Conservation (phyloP, 129 eudicot species). For the Flaveria sonorensis region DNA sequence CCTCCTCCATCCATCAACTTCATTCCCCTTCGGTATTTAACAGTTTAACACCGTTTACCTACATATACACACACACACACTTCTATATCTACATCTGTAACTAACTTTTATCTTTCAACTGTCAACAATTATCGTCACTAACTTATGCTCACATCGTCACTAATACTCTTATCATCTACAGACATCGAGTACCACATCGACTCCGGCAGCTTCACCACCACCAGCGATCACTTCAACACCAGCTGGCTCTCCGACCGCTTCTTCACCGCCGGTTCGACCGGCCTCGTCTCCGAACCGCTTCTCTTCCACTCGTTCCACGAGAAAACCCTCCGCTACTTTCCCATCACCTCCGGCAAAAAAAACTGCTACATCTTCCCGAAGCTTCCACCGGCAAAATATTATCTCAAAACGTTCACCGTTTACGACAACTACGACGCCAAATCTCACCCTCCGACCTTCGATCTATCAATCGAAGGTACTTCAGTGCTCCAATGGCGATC, state of each 20-base stretch:
- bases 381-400: constrained; percentile 51
- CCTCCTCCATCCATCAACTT: constrained; percentile 35
- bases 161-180: constrained; percentile 17
- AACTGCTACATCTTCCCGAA: constrained; percentile 83
- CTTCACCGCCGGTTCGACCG: constrained; percentile 72
- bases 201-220: constrained; percentile 67
- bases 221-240: constrained; percentile 65
- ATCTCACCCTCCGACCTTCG: constrained; percentile 74
- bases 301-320: constrained; percentile 59
- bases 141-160: constrained; percentile 10
- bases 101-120: constrained; percentile 10
- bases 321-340: constrained; percentile 84
- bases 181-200: constrained; percentile 74
- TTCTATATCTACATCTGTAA: not conserved
- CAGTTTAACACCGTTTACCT: constrained; percentile 2
- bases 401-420: constrained; percentile 74
- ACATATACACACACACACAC: not conserved
- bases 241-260: constrained; percentile 92
- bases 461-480: constrained; percentile 74
- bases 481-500: constrained; percentile 79
- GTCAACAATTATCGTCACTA: not conserved
- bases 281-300: constrained; percentile 89
- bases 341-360: constrained; percentile 77
- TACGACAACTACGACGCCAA: constrained; percentile 91
- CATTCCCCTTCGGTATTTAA: constrained; percentile 58